phyloP scores from a whole-genome alignment of 352 stramenopile species.

The Pythium monospermum region DNA sequence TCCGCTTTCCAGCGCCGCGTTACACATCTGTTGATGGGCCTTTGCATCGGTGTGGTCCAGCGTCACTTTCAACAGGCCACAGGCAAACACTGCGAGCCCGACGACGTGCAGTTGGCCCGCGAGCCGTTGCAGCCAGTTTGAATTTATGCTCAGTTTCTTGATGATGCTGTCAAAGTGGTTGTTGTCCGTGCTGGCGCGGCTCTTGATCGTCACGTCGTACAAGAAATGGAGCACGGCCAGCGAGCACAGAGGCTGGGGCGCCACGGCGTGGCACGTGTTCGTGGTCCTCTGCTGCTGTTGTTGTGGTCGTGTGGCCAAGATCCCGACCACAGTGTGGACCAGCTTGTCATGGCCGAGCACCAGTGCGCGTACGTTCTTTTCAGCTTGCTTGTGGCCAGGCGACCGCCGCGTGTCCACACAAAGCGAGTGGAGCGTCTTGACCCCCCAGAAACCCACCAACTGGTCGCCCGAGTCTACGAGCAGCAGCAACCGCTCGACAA shows the following conservation, averaged over 20 bases:
- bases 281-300: too few relatives aligned
- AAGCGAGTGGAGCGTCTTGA: conserved; percentile 61
- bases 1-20: conserved; percentile 57
- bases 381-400: conserved; percentile 29
- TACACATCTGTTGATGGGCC: conserved; percentile 57
- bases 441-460: conserved; percentile 50
- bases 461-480: conserved; percentile 46
- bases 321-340: conserved; percentile 41
- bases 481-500: conserved; percentile 3
- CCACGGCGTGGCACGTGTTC: too few relatives aligned
- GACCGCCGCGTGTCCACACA: conserved; percentile 39
- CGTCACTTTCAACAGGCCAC: conserved; percentile 62
- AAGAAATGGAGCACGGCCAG: conserved; percentile 60
- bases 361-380: conserved; percentile 52
- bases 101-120: conserved; percentile 41
- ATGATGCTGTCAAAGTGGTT: conserved; percentile 72
- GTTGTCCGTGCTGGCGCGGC: conserved; percentile 62
- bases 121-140: conserved; percentile 43
- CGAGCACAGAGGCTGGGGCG: conserved; percentile 40
- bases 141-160: conserved; percentile 51
- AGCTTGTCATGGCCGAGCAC: conserved; percentile 68
- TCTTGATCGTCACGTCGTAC: conserved; percentile 54
- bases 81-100: conserved; percentile 50
- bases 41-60: conserved; percentile 66
- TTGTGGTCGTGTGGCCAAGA: too few relatives aligned